These are phyloP conservation scores for Turritis glabra DNA, from an alignment of 345 rosid species.

Conservation along the genomic window DNA sequence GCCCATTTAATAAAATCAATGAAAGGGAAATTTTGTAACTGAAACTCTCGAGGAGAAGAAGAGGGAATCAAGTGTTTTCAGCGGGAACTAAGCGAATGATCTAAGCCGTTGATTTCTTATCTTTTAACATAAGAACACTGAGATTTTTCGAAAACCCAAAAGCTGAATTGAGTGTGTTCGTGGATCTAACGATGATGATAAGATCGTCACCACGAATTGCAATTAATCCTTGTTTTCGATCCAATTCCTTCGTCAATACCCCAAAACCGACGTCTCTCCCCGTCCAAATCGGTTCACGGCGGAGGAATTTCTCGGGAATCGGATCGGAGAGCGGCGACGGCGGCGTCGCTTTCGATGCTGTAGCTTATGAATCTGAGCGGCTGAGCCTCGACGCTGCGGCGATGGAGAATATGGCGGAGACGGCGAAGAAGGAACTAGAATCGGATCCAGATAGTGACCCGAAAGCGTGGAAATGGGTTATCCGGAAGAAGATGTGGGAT, in stretches of 20 bases:
- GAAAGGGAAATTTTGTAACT: background rate
- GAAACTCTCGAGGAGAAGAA: background rate
- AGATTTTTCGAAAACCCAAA: background rate
- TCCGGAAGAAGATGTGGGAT: slow-evolving; percentile 83
- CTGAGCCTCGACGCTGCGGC: slow-evolving; percentile 66
- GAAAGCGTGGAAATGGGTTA: slow-evolving; percentile 90
- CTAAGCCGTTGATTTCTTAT: slow-evolving; percentile 32
- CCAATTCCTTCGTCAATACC: background rate
- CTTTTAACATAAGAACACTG: slow-evolving; percentile 11
- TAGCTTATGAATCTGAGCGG: slow-evolving; percentile 66
- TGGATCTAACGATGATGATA: slow-evolving; percentile 42
- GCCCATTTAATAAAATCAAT: background rate
- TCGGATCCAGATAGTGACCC: slow-evolving; percentile 48
- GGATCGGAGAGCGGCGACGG: slow-evolving; percentile 35
- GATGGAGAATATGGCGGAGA: slow-evolving; percentile 67
- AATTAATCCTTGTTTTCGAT: slow-evolving; percentile 12
- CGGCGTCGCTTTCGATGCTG: slow-evolving; percentile 50
- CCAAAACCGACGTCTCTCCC: background rate
- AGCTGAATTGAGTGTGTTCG: background rate
- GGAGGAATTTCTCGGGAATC: slow-evolving; percentile 29
- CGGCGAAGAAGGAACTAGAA: slow-evolving; percentile 46
- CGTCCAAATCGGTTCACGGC: background rate
- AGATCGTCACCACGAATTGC: slow-evolving; percentile 46
- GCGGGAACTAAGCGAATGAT: slow-evolving; percentile 21
- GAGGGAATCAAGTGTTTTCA: background rate